A percentile compares a stretch with the other conserved stretches of the same genome.
These are phyloP conservation scores for Pulchroboletus neoregius DNA, from an alignment of 1,284 basidiomycete species.

Conservation along the genomic window DNA sequence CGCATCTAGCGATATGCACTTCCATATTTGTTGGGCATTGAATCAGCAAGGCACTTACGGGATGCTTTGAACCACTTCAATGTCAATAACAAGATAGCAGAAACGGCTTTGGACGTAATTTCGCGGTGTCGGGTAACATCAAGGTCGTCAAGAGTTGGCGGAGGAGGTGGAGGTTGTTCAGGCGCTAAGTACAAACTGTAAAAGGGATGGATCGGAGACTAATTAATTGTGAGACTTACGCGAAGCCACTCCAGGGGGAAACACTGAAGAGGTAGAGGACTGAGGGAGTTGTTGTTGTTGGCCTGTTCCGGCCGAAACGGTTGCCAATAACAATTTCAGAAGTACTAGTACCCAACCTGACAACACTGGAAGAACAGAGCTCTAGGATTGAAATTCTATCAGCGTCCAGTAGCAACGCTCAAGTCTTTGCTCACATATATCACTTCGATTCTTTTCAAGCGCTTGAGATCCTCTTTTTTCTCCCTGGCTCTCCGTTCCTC, in stretches of 20 bases:
- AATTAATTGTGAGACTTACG: constrained; percentile 44
- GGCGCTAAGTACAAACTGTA: constrained; percentile 39
- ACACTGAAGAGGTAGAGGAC: constrained; percentile 57
- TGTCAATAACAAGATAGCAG: constrained; percentile 86
- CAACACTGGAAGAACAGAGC: constrained; percentile 75
- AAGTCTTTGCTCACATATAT: constrained; percentile 69
- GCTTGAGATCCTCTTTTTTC: constrained; percentile 73
- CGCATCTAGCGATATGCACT: constrained; percentile 55
- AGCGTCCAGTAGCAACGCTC: background rate
- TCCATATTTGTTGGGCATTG: constrained; percentile 3
- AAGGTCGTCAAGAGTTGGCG: constrained; percentile 88
- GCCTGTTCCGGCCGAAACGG: constrained; percentile 74
- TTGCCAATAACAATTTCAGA: constrained; percentile 84
- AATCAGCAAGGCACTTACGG: constrained; percentile 51
- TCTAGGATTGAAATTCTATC: constrained; percentile 38
- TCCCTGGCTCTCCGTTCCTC: constrained; percentile 67
- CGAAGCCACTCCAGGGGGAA: constrained; percentile 66
- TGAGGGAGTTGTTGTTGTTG: constrained; percentile 51
- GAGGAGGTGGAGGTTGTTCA: constrained; percentile 62
- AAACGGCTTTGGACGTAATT: constrained; percentile 96
- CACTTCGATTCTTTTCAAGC: constrained; percentile 82
- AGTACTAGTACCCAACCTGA: constrained; percentile 88
- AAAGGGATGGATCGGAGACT: constrained; percentile 5
- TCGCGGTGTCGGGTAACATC: constrained; percentile 96
- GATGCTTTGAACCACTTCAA: constrained; percentile 99